These are phyloP conservation scores for Cicer yamashitae DNA, from an alignment of 306 rosid genomes.

Conservation along the genomic window DNA sequence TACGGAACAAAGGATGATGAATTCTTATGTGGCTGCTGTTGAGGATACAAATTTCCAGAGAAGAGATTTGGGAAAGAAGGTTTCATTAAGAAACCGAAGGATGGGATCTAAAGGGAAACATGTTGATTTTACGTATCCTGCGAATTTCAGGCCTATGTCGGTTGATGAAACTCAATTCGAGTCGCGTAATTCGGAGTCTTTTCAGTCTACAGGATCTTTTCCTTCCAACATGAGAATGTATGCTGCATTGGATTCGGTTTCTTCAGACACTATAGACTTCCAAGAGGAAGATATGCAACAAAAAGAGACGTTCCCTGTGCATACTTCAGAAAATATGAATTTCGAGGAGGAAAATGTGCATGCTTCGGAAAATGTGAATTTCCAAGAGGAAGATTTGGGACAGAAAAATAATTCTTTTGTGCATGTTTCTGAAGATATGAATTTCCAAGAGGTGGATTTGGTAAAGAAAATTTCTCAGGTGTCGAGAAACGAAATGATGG, in stretches of 20 bases:
- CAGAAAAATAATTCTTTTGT: constrained; percentile 38
- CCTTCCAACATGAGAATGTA: constrained; percentile 61
- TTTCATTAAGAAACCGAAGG: constrained; percentile 53
- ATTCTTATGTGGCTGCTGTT: constrained; percentile 35
- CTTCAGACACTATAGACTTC: constrained; percentile 40
- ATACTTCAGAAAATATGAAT: constrained; percentile 42
- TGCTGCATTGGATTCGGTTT: constrained; percentile 53
- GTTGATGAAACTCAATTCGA: constrained; percentile 76
- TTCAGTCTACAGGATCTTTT: constrained; percentile 50
- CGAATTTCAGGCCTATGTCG: constrained; percentile 69
- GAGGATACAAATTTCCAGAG: constrained; percentile 39
- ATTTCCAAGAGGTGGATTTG: constrained; percentile 46
- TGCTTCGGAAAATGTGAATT: constrained; percentile 43
- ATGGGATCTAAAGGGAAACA: constrained; percentile 49
- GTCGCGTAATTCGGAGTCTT: constrained; percentile 49
- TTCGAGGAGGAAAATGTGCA: constrained; percentile 42
- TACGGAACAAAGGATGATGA: constrained; percentile 37
- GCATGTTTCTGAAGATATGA: constrained; percentile 44
- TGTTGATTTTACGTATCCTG: constrained; percentile 49
- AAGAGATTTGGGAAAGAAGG: constrained; percentile 43
- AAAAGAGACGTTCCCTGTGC: constrained; percentile 34
- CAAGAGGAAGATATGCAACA: constrained; percentile 43
- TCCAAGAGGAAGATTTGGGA: constrained; percentile 50
- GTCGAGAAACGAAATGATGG: constrained; percentile 50
- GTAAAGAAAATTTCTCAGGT: constrained; percentile 35